Base-by-base conservation (phyloP, 306 rosid species). In the Medicago truncatula region DNA sequence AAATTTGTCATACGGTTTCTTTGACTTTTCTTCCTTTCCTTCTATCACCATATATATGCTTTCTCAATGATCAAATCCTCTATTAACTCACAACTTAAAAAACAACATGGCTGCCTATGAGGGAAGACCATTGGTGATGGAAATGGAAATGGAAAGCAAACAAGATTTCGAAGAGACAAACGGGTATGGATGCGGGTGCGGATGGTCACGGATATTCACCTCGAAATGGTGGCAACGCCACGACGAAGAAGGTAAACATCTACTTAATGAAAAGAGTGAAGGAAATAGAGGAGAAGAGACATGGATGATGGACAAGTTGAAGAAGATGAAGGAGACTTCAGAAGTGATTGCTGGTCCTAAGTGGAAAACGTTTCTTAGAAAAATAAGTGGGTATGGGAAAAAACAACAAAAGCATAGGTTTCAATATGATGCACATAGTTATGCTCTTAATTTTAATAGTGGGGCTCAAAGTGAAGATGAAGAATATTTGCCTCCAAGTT, bases 281-380 rank as follows among this genome's bases (percentile, higher is more conserved):
- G 41, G 43, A 59, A 49, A 28, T 47, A 69, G 65, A 63, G 39
- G 53, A 58, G 75, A 72, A 58, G 87, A 82, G 46, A 8, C 81
- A 34, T 84, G 97, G 96, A 9, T 82, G 85, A 62, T 17, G 83
- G 80, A 70, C 21, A 82, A 86, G 53, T 38, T 89, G 75, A 85
- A 28, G 60, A 77, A 86, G 78, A 20, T 76, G 46, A 92, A 84
- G 79, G 91, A 87, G 79, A 64, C 17, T 49, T 77, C 94, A 6
- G 91, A 88, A 71, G 84, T 88, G 71, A 17, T 88, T 14, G 94
- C 88, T 4, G 97, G 97, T 44, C 90, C 92, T 0, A 90, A 85
- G 85, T 91, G 97, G 97, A 90, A 90, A 83, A 92, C 70, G 1
- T 90, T 90, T 56, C 66, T 94, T 0, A 90, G 97, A 78, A 94